Percentiles rank a stretch among this genome's conserved stretches.
These are phyloP conservation scores for Pseudonitzschia delicatissima DNA, from an alignment of 108 stramenopile species.

Conservation along the genomic window DNA sequence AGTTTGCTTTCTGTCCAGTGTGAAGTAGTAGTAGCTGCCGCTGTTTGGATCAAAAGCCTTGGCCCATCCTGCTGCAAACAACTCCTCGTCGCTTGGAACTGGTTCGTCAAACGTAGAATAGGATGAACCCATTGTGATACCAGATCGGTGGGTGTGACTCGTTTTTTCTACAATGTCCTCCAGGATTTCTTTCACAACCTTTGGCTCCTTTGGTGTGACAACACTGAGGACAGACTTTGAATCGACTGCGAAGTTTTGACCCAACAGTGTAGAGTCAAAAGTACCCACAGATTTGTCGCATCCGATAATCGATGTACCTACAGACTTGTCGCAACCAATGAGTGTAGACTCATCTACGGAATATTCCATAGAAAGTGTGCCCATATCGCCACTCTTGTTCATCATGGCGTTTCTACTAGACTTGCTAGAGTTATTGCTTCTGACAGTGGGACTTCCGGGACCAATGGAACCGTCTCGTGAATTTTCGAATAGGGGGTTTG, in stretches of 20 bases:
- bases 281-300: slow-evolving; percentile 28
- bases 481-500: background rate
- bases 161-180: slow-evolving; percentile 4
- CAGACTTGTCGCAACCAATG: slow-evolving; percentile 22
- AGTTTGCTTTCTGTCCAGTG: slow-evolving; percentile 73
- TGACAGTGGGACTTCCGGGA: slow-evolving; percentile 9
- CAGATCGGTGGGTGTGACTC: background rate
- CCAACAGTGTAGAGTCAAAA: slow-evolving; percentile 29
- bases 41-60: slow-evolving; percentile 84
- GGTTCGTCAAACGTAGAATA: slow-evolving; percentile 31
- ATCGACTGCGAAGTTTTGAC: slow-evolving; percentile 31
- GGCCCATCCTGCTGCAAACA: slow-evolving; percentile 83
- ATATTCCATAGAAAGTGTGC: slow-evolving; percentile 53
- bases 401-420: slow-evolving; percentile 4
- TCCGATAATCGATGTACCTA: no score
- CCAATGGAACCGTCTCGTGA: background rate
- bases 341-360: slow-evolving; percentile 54
- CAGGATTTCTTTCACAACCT: background rate
- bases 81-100: slow-evolving; percentile 78
- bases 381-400: background rate
- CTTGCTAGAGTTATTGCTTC: slow-evolving; percentile 4
- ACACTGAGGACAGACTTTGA: slow-evolving; percentile 5
- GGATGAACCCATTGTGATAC: slow-evolving; percentile 36
- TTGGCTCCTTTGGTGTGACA: background rate
- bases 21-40: slow-evolving; percentile 83